A percentile compares a stretch with the other conserved stretches of the same genome.
phyloP scores from a whole-genome alignment of 805 yeast genomes.

The Dipodascopsis tothii region DNA sequence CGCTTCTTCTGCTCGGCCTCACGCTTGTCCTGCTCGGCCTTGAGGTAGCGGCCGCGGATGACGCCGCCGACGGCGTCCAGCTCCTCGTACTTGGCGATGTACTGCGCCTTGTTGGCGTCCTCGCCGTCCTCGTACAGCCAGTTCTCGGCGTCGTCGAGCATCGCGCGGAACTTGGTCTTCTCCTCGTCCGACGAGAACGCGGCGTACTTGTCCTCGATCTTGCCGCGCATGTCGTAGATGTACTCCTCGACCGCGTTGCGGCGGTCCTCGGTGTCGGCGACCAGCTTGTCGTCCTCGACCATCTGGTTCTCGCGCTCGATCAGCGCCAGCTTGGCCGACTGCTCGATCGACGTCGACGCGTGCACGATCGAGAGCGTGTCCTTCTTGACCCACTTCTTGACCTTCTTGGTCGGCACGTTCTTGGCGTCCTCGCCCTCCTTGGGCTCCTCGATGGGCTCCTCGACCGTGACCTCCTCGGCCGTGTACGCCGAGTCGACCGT shows the following conservation, averaged over 20 bases:
- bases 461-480: slow-evolving; percentile 79
- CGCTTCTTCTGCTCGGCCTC: slow-evolving; percentile 82
- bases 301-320: slow-evolving; percentile 80
- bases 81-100: slow-evolving; percentile 96
- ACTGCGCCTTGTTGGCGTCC: slow-evolving; percentile 91
- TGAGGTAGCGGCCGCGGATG: slow-evolving; percentile 88
- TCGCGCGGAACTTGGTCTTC: slow-evolving; percentile 65
- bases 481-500: slow-evolving; percentile 91
- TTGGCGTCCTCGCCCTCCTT: slow-evolving; percentile 39
- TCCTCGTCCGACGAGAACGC: slow-evolving; percentile 86
- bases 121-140: slow-evolving; percentile 98
- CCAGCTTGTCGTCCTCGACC: slow-evolving; percentile 87
- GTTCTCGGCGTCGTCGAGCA: slow-evolving; percentile 83
- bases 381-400: slow-evolving; percentile 90
- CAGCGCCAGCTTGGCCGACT: slow-evolving; percentile 53
- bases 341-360: slow-evolving; percentile 48
- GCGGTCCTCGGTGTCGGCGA: slow-evolving; percentile 97
- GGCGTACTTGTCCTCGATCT: slow-evolving; percentile 84
- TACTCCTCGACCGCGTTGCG: slow-evolving; percentile 98
- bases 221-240: slow-evolving; percentile 94
- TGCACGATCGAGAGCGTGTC: slow-evolving; percentile 60
- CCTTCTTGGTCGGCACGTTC: slow-evolving; percentile 73
- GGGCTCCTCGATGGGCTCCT: slow-evolving; percentile 71
- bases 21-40: slow-evolving; percentile 87
- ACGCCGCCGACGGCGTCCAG: slow-evolving; percentile 90